Evolutionary conservation across 2,329 filamentous ascomycete genomes (phyloP), one percentile per base, ranked within the genome.

Genomic region (Cladobotryum mycophilum): DNA sequence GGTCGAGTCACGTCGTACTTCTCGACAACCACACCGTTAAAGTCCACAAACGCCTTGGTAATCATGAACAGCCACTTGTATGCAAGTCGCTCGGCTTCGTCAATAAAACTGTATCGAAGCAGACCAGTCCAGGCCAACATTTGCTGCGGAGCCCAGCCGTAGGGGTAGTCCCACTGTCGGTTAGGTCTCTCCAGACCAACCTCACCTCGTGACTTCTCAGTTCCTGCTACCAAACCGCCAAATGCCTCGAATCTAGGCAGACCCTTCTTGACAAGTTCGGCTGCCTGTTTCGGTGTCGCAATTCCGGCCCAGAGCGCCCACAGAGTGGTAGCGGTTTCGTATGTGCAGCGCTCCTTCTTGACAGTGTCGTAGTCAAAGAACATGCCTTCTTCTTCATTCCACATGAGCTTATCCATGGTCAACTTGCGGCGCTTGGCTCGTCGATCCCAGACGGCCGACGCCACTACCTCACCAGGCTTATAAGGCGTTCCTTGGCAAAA

Each of bases 51-150:
- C 0, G 93, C 91, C 71, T 95, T 96, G 52, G 89, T 96, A 62
- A 96, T 90, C 92, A 97, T 97, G 67, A 91, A 95, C 48, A 96
- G 73, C 93, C 93, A 99, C 69, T 93, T 90, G 71, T 99, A 99
- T 0, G 89, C 88, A 56, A 99, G 72, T 34, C 90, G 79, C 71
- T 96, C 88, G 2, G 90, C 90, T 55, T 96, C 91, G 20, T 92
- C 88, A 25, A 86, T 84, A 66, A 95, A 97, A 49, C 91, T 90
- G 65, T 97, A 99, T 15, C 91, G 85, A 61, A 90, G 80, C 53
- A 99, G 75, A 3, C 91, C 93, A 1, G 89, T 91, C 93, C 93
- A 99, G 1, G 93, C 92, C 40, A 99, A 81, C 73, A 99, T 97
- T 74, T 99, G 93, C 75, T 99, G 93, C 33, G 93, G 93, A 49